Base-by-base conservation (phyloP, 2,329 filamentous ascomycete species). In the Xylariaceae sp. region DNA sequence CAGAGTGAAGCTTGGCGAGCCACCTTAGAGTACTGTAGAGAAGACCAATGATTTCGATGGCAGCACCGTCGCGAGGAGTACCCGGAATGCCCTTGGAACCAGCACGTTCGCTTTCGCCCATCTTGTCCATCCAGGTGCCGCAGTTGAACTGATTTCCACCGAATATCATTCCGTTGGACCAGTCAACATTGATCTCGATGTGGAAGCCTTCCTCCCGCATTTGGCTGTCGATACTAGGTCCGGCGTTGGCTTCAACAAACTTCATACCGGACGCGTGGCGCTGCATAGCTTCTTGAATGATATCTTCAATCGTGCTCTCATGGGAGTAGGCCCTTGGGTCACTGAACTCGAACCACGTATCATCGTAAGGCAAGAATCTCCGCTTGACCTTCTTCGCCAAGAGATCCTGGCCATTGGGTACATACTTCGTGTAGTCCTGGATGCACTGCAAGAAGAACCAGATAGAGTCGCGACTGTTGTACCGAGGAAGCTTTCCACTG, bases 101-200 rank as follows among this genome's bases (percentile, higher is more conserved):
- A 13, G 95, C 94, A 62, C 87, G 89, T 64, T 89, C 86, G 63
- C 92, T 96, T 74, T 99, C 94, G n/a, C 94, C 94, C 94, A 99
- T 99, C 82, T 99, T 99, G 80, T 99, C 94, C 92, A 97, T 97
- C 94, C 94, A 99, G 1, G 94, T 99, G 55, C 94, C 94, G 68
- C 95, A 99, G 74, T 99, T 99, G 75, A 78, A 82, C 71, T 97
- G 92, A 70, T 90, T 97, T 39, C 95, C 94, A 58, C 95, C 94
- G 70, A 95, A 96, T 59, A 99, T 87, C 64, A 99, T 83, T 18
- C 94, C 95, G 4, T 86, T 94, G 37, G 83, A 78, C 93, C 93
- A 97, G 72, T 99, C 93, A 9, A 96, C 90, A 61, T 89, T 84
- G 66, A 97, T 88, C 61, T 94, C 87, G 65, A 96, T 90, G 70